A percentile compares a stretch with the other conserved stretches of the same genome.
Conservation (phyloP, 2,329 filamentous ascomycete species). For the Chrysoporthe deuterocubensis region DNA sequence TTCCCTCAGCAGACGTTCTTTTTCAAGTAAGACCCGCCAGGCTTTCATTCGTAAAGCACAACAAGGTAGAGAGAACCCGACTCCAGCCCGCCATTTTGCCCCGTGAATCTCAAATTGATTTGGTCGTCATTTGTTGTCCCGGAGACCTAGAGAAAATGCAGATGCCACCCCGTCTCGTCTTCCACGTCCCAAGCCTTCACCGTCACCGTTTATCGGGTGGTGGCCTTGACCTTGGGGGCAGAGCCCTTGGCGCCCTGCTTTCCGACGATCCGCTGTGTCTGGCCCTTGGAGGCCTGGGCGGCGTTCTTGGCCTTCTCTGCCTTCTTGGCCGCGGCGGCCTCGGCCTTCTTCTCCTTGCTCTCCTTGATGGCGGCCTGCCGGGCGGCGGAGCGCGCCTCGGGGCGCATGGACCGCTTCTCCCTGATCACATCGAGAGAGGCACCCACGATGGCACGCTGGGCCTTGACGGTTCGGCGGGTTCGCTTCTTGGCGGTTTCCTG, state of each 20-base stretch:
- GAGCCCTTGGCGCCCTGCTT: slow-evolving; percentile 98
- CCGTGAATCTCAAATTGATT: slow-evolving; percentile 27
- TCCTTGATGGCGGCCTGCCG: slow-evolving; percentile 92
- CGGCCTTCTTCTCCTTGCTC: slow-evolving; percentile 97
- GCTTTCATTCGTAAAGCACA: slow-evolving; percentile 28
- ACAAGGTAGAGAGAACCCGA: slow-evolving; percentile 30
- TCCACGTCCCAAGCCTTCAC: slow-evolving; percentile 9
- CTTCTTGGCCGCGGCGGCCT: slow-evolving; percentile 91
- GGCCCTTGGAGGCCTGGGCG: slow-evolving; percentile 73
- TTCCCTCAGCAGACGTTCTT: slow-evolving; percentile 29
- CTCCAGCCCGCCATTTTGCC: slow-evolving; percentile 28
- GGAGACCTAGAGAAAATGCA: slow-evolving; percentile 19
- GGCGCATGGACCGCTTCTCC: slow-evolving; percentile 93
- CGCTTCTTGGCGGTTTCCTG: slow-evolving; percentile 99
- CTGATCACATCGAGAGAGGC: slow-evolving; percentile 99
- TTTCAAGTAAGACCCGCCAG: slow-evolving; percentile 25
- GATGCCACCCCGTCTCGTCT: slow-evolving; percentile 15
- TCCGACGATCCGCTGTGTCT: slow-evolving; percentile 80
- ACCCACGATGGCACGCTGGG: slow-evolving; percentile 98
- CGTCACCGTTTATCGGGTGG: slow-evolving; percentile 70
- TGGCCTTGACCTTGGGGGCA: slow-evolving; percentile 81
- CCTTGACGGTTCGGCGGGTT: slow-evolving; percentile 95
- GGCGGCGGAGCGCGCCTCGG: slow-evolving; percentile 92
- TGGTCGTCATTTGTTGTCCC: slow-evolving; percentile 17
- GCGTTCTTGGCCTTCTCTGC: slow-evolving; percentile 97